Percentiles rank a stretch among this genome's conserved stretches.
Conservation (phyloP, 805 yeast species). For the Barnettozyma salicaria region DNA sequence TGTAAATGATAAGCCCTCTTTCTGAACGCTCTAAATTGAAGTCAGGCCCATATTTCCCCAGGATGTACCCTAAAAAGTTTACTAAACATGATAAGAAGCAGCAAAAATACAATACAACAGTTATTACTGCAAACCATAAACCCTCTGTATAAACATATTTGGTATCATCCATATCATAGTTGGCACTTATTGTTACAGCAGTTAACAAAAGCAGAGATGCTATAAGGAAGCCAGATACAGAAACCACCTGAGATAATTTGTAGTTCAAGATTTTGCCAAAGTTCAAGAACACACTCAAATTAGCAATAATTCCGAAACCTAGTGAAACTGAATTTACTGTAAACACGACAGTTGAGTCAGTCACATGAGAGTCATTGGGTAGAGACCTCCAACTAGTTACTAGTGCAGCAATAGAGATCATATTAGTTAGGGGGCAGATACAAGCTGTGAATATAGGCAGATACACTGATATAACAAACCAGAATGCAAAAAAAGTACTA, state of each 20-base stretch:
- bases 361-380: slow-evolving; percentile 23
- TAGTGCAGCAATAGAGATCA: slow-evolving; percentile 65
- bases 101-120: slow-evolving; percentile 52
- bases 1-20: slow-evolving; percentile 67
- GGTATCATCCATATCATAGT: slow-evolving; percentile 23
- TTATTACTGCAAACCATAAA: slow-evolving; percentile 71
- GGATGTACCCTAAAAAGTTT: slow-evolving; percentile 57
- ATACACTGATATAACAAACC: slow-evolving; percentile 64
- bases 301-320: slow-evolving; percentile 60
- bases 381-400: slow-evolving; percentile 62
- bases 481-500: slow-evolving; percentile 26
- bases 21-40: slow-evolving; percentile 65
- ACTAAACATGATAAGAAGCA: slow-evolving; percentile 48
- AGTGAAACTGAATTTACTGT: slow-evolving; percentile 59
- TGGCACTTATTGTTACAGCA: slow-evolving; percentile 37
- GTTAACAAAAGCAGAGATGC: slow-evolving; percentile 51
- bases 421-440: slow-evolving; percentile 71
- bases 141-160: slow-evolving; percentile 46
- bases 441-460: slow-evolving; percentile 76
- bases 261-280: slow-evolving; percentile 56
- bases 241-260: slow-evolving; percentile 52
- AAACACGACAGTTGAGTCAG: slow-evolving; percentile 39
- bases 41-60: slow-evolving; percentile 58
- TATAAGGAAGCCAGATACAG: slow-evolving; percentile 57
- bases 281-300: slow-evolving; percentile 62